Evolutionary conservation across 257 asterid species (phyloP), one percentile per base, ranked within the genome.

Genomic region (Solanum bulbocastanum): DNA sequence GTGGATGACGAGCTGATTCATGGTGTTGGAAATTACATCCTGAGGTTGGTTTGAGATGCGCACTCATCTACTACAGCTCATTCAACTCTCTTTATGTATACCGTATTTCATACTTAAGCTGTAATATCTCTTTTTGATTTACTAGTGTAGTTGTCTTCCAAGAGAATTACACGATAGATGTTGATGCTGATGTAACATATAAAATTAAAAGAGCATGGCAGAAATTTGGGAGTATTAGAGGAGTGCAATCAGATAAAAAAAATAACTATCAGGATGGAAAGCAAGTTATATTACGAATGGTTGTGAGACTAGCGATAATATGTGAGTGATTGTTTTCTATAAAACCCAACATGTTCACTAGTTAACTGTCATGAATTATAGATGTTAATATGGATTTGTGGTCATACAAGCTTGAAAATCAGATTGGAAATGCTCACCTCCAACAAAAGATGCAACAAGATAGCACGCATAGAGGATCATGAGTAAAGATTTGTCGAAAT

Each of bases 1-100:
- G 91, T 96, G 98, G 99, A 96, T 91, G 95, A 91, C 49, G 92
- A 91, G 91, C 94, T 96, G 90, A 90, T 89, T 86, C 93, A 91
- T 88, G 91, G 90, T 89, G 95, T 93, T 89, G 99, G 98, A 89
- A 92, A 95, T 90, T 97, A 93, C 95, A 92, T 97, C 88, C 36
- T 89, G 86, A 96, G 99, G 99, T 96, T 90, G 36, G 94, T 87
- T 86, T 86, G 11, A 81, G 69, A 65, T 1, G 69, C 3, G 20
- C 42, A 23, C 85, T 79, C 85, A 79, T 79, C 66, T 81, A 8
- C 85, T 46, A 81, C 69, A 27, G 85, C 42, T 30, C 40, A 81
- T 30, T 49, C 44, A 27, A 46, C 42, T 1, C 12, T 27, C 66
- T 30, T 30, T 49, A 30, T 81, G 18, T 49, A 22, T 81, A 30